phyloP scores from a whole-genome alignment of 2,329 filamentous ascomycete genomes.

The Exophiala sp. region DNA sequence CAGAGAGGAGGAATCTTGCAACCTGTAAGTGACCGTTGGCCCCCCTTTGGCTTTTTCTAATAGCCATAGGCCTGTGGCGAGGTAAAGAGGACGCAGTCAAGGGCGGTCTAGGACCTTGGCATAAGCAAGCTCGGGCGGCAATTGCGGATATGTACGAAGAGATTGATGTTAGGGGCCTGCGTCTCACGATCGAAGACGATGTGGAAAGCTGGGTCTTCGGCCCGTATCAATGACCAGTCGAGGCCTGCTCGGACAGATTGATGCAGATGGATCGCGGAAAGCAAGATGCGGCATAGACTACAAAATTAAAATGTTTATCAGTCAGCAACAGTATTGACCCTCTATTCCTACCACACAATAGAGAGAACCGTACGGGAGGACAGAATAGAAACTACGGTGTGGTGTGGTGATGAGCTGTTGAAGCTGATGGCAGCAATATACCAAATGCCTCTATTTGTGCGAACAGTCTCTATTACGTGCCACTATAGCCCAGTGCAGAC shows the following conservation, averaged over 20 bases:
- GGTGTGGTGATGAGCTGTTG: neutral
- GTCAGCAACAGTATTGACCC: too few relatives aligned
- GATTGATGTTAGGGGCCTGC: conserved; percentile 62
- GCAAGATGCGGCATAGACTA: too few relatives aligned
- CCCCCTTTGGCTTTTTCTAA: neutral
- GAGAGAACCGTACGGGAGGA: too few relatives aligned
- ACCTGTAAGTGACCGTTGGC: conserved; percentile 53
- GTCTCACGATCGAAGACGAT: conserved; percentile 61
- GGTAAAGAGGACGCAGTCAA: conserved; percentile 55
- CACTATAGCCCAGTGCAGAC: conserved; percentile 7
- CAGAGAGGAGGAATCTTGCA: conserved; percentile 67
- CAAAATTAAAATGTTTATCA: too few relatives aligned
- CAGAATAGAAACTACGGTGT: neutral
- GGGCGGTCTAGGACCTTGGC: conserved; percentile 54
- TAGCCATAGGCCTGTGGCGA: conserved; percentile 56
- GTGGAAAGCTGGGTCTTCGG: conserved; percentile 51
- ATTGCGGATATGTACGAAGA: conserved; percentile 49
- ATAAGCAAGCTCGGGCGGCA: conserved; percentile 48
- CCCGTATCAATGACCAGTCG: too few relatives aligned
- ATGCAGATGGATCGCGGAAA: neutral
- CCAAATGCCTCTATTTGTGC: neutral
- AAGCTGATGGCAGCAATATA: neutral
- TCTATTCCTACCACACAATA: too few relatives aligned
- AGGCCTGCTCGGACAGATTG: too few relatives aligned
- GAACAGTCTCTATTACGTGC: conserved; percentile 1